Percentiles rank a stretch among this genome's conserved stretches.
Evolutionary conservation across 176 grass and related monocot genomes (phyloP).

Genomic region (Eremochloa ophiuroides): DNA sequence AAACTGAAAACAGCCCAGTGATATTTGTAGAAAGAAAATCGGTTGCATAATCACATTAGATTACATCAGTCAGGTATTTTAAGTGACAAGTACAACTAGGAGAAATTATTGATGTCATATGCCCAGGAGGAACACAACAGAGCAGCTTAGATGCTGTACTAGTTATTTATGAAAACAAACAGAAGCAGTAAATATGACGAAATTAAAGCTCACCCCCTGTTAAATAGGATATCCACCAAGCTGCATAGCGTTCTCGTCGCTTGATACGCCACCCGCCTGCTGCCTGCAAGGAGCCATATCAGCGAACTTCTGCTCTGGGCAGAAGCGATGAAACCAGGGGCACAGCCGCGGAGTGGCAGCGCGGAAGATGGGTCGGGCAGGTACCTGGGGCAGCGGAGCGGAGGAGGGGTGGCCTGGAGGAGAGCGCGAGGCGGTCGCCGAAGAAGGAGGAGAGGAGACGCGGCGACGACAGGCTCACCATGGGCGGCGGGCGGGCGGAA

Average conservation of each 20-base stretch:
- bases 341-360: not conserved
- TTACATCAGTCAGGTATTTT: not conserved
- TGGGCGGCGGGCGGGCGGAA: slow-evolving; percentile 15
- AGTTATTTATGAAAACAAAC: not conserved
- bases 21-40: not conserved
- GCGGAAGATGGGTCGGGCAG: not conserved
- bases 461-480: slow-evolving; percentile 56
- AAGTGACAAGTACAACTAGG: not conserved
- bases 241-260: slow-evolving; percentile 66
- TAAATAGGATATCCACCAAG: slow-evolving; percentile 81
- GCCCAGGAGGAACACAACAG: not conserved
- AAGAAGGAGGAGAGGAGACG: slow-evolving; percentile 73
- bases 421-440: slow-evolving; percentile 53
- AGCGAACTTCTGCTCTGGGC: not conserved
- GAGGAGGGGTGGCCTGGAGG: slow-evolving; percentile 33
- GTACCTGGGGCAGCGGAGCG: slow-evolving; percentile 15
- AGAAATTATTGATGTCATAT: not conserved
- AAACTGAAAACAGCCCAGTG: not conserved
- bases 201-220: slow-evolving; percentile 51
- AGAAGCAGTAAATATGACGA: not conserved
- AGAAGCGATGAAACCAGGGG: not conserved
- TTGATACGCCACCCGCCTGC: slow-evolving; percentile 31
- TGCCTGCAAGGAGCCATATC: slow-evolving; percentile 38
- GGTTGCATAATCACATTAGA: not conserved
- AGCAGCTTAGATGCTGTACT: not conserved